phyloP scores from a whole-genome alignment of 1,284 basidiomycete species.

The Psilocybe mexicana region DNA sequence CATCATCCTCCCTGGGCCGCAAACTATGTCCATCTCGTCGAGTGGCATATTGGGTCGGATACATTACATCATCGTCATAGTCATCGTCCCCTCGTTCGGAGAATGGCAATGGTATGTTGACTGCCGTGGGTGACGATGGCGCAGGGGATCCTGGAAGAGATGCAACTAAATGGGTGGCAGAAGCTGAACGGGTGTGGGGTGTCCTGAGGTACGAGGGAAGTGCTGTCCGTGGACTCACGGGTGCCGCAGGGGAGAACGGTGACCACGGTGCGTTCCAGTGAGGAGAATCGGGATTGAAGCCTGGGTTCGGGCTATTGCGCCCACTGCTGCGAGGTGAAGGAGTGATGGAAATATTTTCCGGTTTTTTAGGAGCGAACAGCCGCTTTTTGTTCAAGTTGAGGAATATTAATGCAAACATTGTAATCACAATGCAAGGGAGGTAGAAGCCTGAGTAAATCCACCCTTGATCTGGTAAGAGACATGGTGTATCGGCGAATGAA shows the following conservation, averaged over 20 bases:
- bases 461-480: slow-evolving; percentile 69
- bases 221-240: slow-evolving; percentile 31
- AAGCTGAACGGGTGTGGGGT: slow-evolving; percentile 26
- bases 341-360: slow-evolving; percentile 20
- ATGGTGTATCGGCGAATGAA: slow-evolving; percentile 54
- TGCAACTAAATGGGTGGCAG: slow-evolving; percentile 36
- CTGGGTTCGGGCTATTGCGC: slow-evolving; percentile 23
- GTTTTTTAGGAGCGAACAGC: slow-evolving; percentile 9
- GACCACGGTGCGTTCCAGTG: slow-evolving; percentile 35
- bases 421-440: slow-evolving; percentile 49
- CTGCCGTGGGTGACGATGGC: slow-evolving; percentile 30
- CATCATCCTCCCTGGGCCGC: slow-evolving; percentile 28
- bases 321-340: slow-evolving; percentile 30
- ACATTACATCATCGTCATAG: slow-evolving; percentile 41
- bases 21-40: slow-evolving; percentile 26
- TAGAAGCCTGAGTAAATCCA: slow-evolving; percentile 63
- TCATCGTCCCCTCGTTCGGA: slow-evolving; percentile 26
- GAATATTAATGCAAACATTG: slow-evolving; percentile 34
- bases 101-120: slow-evolving; percentile 27
- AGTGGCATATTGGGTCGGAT: slow-evolving; percentile 38
- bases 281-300: slow-evolving; percentile 14
- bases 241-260: slow-evolving; percentile 32
- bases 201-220: slow-evolving; percentile 36
- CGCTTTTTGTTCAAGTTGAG: slow-evolving; percentile 30
- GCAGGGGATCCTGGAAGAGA: slow-evolving; percentile 35